Base-by-base conservation (phyloP, 2,329 filamentous ascomycete genomes). In the Diaporthe citri region DNA sequence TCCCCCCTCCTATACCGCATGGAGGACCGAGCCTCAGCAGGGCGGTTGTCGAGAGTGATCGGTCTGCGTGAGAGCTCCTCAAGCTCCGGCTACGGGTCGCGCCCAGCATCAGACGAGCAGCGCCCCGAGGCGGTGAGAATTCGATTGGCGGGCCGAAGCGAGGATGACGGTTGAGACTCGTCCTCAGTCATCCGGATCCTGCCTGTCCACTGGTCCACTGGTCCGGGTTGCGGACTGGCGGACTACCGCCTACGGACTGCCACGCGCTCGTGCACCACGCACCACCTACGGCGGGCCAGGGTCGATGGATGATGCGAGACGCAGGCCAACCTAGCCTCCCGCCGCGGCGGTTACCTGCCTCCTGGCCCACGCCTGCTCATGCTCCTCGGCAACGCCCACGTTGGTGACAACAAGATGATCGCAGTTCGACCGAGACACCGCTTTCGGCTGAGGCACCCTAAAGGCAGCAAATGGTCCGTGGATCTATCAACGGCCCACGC, bases 371-470 rank as follows among this genome's bases (percentile, higher is more conserved):
- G 34, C 46, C 9, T 55, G 28, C 39, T 55, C 48, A 48, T 22
- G 69, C 70, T 57, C 41, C 55, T 51, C 52, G 46, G 51, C 66
- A 46, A 25, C 72, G 72, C 52, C 57, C 56, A 59, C 41, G 34
- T 72, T 74, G 62, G 25, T 20, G 60, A 20, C 20, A 56, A 20
- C 56, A 60, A 64, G 31, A 56, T 48, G 36, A n/a, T 72, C 48
- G n/a, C 36, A 72, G 67, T 73, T 69, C 75, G 70, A 62, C 75
- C 73, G 75, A 76, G 73, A 76, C 73, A 69, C 34, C 34, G 15
- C 60, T 62, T 36, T 67, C 74, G 74, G 71, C 15, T 57, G 48
- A 34, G 71, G 56, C 71, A 51, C 25, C 59, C 51, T 25, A 34
- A 28, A 59, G 64, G 56, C 51, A 52, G 7, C 71, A 69, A 57